Evolutionary conservation across 2,329 filamentous ascomycete species (phyloP).

Genomic region (Colletotrichum tamarilloi): DNA sequence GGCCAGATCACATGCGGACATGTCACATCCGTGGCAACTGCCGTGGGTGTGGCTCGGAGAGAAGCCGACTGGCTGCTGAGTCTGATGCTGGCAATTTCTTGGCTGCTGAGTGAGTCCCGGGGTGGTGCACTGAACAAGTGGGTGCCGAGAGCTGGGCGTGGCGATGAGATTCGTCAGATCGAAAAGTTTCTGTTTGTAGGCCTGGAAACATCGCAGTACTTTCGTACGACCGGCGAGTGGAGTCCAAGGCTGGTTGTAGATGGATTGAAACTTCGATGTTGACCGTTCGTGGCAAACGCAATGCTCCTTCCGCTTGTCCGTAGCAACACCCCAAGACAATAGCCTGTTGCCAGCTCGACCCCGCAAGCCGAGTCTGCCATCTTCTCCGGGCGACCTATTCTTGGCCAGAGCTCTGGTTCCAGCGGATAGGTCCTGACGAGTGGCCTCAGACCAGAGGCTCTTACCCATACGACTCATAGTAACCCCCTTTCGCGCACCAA

Average conservation of each 20-base stretch:
- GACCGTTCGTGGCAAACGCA: slow-evolving; percentile 61
- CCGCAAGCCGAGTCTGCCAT: slow-evolving; percentile 42
- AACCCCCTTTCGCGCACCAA: slow-evolving; percentile 66
- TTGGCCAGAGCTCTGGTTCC: slow-evolving; percentile 69
- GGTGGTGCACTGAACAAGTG: slow-evolving; percentile 42
- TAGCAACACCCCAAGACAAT: slow-evolving; percentile 15
- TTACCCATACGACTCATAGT: slow-evolving; percentile 83
- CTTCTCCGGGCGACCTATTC: slow-evolving; percentile 50
- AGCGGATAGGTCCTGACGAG: slow-evolving; percentile 79
- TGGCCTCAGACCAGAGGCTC: slow-evolving; percentile 76
- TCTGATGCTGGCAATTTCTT: slow-evolving; percentile 28
- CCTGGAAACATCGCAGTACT: slow-evolving; percentile 51
- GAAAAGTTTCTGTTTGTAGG: slow-evolving; percentile 59
- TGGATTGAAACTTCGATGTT: slow-evolving; percentile 40
- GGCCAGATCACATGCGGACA: slow-evolving; percentile 60
- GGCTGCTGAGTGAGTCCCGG: slow-evolving; percentile 26
- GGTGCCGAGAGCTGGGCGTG: slow-evolving; percentile 57
- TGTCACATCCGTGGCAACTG: slow-evolving; percentile 57
- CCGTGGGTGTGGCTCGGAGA: slow-evolving; percentile 54
- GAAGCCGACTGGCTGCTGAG: slow-evolving; percentile 44
- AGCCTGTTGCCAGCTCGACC: slow-evolving; percentile 37
- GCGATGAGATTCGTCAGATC: slow-evolving; percentile 48
- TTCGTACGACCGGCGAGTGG: slow-evolving; percentile 20
- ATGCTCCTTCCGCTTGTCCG: slow-evolving; percentile 54
- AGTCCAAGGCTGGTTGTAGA: not conserved